Conservation (phyloP, 2,329 filamentous ascomycete species). For the Xylaria sp. region DNA sequence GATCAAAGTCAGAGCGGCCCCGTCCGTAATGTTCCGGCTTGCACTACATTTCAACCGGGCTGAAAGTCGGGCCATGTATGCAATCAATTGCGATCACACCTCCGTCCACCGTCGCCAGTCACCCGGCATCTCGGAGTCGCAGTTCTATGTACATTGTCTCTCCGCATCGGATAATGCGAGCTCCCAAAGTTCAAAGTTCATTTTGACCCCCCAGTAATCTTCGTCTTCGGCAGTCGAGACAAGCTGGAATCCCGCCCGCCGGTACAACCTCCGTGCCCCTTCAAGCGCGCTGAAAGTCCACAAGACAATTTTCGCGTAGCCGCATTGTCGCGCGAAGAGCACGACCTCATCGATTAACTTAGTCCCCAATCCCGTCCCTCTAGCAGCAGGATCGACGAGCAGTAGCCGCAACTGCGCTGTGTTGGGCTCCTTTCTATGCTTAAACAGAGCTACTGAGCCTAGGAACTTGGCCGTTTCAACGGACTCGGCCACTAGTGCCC, state of each 20-base stretch:
- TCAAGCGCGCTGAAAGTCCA: slow-evolving; percentile 30
- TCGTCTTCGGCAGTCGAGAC: slow-evolving; percentile 10
- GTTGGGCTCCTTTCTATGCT: slow-evolving; percentile 24
- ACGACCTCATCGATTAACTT: slow-evolving; percentile 18
- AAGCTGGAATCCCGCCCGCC: slow-evolving; percentile 28
- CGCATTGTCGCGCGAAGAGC: slow-evolving; percentile 24
- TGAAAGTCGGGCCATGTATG: background rate
- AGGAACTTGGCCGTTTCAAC: slow-evolving; percentile 18
- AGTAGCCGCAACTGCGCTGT: slow-evolving; percentile 27
- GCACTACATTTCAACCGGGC: background rate
- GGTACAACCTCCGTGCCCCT: slow-evolving; percentile 31
- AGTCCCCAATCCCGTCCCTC: slow-evolving; percentile 26
- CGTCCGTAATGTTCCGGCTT: background rate
- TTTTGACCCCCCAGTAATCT: slow-evolving; percentile 21
- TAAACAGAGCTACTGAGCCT: slow-evolving; percentile 26
- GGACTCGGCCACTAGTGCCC: slow-evolving; percentile 25
- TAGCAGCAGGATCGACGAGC: slow-evolving; percentile 20
- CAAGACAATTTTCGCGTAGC: slow-evolving; percentile 27
- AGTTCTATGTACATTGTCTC: background rate
- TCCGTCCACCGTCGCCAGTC: background rate
- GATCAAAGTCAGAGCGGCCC: background rate
- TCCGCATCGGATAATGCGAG: slow-evolving; percentile 9
- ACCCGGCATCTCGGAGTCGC: background rate
- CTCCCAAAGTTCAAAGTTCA: slow-evolving; percentile 25
- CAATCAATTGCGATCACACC: background rate